A percentile compares a stretch with the other conserved stretches of the same genome.
phyloP scores from a whole-genome alignment of 2,329 filamentous ascomycete genomes.

The Ophiosphaerella narmari region DNA sequence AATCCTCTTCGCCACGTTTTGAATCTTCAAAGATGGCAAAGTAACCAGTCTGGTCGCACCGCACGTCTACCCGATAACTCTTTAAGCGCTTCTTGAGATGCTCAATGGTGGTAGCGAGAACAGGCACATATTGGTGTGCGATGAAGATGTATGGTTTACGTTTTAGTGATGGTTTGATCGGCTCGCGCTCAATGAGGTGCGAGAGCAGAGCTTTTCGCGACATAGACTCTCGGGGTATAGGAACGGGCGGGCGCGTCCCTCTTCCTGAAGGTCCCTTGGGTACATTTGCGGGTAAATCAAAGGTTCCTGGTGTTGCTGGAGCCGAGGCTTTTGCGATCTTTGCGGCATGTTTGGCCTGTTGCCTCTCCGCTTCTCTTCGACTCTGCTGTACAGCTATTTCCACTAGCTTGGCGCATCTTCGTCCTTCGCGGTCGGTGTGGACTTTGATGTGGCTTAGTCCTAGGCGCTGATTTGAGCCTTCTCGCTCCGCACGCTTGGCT shows the following conservation, averaged over 20 bases:
- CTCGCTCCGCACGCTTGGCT: conserved; percentile 77
- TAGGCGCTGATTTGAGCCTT: conserved; percentile 78
- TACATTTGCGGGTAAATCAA: conserved; percentile 76
- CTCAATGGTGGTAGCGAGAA: conserved; percentile 80
- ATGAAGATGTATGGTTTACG: conserved; percentile 90
- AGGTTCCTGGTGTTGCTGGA: conserved; percentile 27
- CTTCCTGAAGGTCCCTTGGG: conserved; percentile 80
- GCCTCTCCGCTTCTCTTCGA: conserved; percentile 62
- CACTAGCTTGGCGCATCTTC: conserved; percentile 78
- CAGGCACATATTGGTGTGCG: conserved; percentile 82
- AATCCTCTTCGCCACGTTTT: conserved; percentile 75
- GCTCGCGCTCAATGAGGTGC: conserved; percentile 65
- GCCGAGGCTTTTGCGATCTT: conserved; percentile 26
- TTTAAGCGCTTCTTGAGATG: conserved; percentile 91
- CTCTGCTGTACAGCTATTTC: conserved; percentile 73
- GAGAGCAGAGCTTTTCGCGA: conserved; percentile 52
- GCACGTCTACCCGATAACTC: conserved; percentile 78
- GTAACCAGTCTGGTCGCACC: conserved; percentile 84
- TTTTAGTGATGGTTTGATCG: conserved; percentile 71
- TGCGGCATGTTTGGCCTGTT: conserved; percentile 41
- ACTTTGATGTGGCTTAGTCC: conserved; percentile 79
- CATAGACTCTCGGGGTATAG: conserved; percentile 46
- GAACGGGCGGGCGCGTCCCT: conserved; percentile 42
- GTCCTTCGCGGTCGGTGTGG: conserved; percentile 86
- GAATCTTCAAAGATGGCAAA: conserved; percentile 89